phyloP scores from a whole-genome alignment of 208 protist genomes.

The Trypanosoma vivax region DNA sequence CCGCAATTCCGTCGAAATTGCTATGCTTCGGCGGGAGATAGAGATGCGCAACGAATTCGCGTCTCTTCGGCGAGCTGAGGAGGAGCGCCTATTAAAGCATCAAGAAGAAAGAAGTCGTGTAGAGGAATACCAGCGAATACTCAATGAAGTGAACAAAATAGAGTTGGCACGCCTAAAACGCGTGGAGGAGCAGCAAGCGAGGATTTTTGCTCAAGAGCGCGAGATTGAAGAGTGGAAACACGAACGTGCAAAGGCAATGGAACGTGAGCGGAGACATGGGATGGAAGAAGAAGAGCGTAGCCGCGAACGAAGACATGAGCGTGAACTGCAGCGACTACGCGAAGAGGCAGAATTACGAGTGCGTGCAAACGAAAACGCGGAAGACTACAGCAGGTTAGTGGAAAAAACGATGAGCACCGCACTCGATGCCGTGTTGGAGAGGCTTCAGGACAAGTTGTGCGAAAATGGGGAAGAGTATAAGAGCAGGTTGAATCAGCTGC shows the following conservation, averaged over 20 bases:
- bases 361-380: conserved; percentile 16
- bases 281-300: conserved; percentile 65
- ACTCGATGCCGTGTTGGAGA: conserved; percentile 26
- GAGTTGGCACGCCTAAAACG: conserved; percentile 59
- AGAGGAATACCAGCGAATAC: conserved; percentile 43
- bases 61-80: conserved; percentile 12
- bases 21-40: conserved; percentile 55
- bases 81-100: conserved; percentile 34
- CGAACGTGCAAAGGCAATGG: conserved; percentile 43
- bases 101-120: conserved; percentile 39
- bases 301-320: conserved; percentile 61
- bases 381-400: conserved; percentile 30
- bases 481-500: conserved; percentile 24
- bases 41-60: conserved; percentile 57
- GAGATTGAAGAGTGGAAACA: conserved; percentile 85
- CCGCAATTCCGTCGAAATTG: neutral
- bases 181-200: conserved; percentile 59
- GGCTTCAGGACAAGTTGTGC: conserved; percentile 33
- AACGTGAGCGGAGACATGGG: conserved; percentile 32
- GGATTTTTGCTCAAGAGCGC: conserved; percentile 54
- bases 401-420: conserved; percentile 30
- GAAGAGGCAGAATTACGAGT: conserved; percentile 46
- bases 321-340: conserved; percentile 57
- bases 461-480: conserved; percentile 40
- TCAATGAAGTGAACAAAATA: conserved; percentile 42